phyloP scores from a whole-genome alignment of 179 eudicot species.

The Sideroxylon spinosum region DNA sequence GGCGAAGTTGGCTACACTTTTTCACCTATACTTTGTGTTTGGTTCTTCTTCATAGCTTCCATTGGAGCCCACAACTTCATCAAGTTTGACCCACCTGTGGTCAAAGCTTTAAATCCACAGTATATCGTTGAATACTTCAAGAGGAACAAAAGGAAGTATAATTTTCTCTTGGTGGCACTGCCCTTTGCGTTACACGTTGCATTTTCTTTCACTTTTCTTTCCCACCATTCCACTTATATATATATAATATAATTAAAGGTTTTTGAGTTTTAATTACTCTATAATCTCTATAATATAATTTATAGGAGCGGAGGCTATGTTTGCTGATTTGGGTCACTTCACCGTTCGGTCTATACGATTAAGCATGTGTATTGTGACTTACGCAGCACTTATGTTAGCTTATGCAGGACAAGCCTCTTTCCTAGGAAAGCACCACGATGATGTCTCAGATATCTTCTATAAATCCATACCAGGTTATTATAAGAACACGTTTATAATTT shows the following conservation, averaged over 20 bases:
- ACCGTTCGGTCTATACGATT: conserved; percentile 62
- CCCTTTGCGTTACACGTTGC: conserved; percentile 62
- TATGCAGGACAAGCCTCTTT: conserved; percentile 71
- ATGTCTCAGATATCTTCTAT: conserved; percentile 44
- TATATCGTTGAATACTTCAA: conserved; percentile 52
- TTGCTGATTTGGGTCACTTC: conserved; percentile 84
- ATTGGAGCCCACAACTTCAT: conserved; percentile 71
- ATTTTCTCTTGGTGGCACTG: conserved; percentile 76
- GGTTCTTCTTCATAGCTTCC: conserved; percentile 55
- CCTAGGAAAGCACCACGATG: conserved; percentile 40
- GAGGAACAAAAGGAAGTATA: conserved; percentile 63
- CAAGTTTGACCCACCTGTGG: conserved; percentile 53
- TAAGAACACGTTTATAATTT: too few species aligned
- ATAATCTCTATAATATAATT: too few species aligned
- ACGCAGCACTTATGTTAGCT: conserved; percentile 59
- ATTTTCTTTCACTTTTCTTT: too few species aligned
- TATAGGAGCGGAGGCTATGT: conserved; percentile 75
- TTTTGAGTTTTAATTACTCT: too few species aligned
- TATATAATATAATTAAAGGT: too few species aligned
- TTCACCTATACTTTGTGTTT: conserved; percentile 60
- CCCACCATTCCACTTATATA: too few species aligned
- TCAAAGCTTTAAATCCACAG: conserved; percentile 70
- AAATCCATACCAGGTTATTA: conserved; percentile 51
- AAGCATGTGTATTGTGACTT: conserved; percentile 57
- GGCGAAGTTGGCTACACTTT: conserved; percentile 83